Percentiles rank a stretch among this genome's conserved stretches.
Conservation (phyloP, 2,329 filamentous ascomycete genomes). For the Claviceps sp. region DNA sequence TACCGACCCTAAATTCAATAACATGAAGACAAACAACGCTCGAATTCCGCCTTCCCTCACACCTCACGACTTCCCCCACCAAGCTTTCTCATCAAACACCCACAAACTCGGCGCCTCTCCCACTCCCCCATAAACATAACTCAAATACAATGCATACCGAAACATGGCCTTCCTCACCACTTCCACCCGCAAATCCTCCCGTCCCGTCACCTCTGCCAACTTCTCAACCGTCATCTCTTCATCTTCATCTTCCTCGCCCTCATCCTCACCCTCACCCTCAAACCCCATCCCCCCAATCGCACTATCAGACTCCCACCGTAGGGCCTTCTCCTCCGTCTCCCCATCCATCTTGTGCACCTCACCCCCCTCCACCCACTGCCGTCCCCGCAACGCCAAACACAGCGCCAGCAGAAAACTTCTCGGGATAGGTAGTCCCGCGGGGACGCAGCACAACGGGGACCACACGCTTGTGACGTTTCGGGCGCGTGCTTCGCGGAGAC, state of each 20-base stretch:
- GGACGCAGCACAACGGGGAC: no score
- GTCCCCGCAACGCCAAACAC: slow-evolving; percentile 15
- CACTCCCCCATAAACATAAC: slow-evolving; percentile 15
- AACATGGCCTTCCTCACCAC: slow-evolving; percentile 17
- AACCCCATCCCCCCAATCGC: no score
- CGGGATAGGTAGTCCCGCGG: slow-evolving; percentile 13
- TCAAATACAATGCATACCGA: slow-evolving; percentile 22
- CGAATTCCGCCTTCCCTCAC: no score
- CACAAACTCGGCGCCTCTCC: slow-evolving; percentile 18
- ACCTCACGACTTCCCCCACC: slow-evolving; percentile 2
- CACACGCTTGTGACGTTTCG: no score
- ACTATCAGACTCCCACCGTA: no score
- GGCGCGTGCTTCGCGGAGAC: no score
- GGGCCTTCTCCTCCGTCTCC: no score
- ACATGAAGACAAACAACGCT: no score
- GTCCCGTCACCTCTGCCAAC: slow-evolving; percentile 9
- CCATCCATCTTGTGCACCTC: no score
- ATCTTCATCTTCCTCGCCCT: no score
- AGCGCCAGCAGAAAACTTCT: slow-evolving; percentile 20
- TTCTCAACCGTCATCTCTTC: slow-evolving; percentile 9
- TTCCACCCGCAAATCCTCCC: slow-evolving; percentile 12
- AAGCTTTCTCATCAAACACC: slow-evolving; percentile 15
- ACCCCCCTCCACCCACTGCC: slow-evolving; percentile 9
- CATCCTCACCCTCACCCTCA: no score
- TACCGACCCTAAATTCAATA: no score